These are phyloP conservation scores for Irpex rosettiformis DNA, from an alignment of 1,284 basidiomycete genomes.

Conservation along the genomic window DNA sequence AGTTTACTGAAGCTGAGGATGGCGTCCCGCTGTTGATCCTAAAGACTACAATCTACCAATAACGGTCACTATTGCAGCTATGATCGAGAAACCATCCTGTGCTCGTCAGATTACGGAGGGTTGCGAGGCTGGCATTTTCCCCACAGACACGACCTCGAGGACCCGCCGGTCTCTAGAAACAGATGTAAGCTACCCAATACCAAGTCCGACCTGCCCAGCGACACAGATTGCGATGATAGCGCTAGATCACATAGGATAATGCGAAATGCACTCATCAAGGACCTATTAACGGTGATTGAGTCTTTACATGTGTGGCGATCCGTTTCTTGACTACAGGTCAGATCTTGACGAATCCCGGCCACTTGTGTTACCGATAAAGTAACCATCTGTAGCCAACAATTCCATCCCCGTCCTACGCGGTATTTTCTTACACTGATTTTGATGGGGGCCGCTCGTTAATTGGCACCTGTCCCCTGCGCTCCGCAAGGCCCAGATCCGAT, in stretches of 20 bases:
- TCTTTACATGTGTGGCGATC: neutral
- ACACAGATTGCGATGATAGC: neutral
- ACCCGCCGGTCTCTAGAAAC: neutral
- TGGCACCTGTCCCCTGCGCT: neutral
- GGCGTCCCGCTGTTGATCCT: neutral
- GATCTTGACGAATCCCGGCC: neutral
- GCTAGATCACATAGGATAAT: neutral
- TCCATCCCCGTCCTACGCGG: neutral
- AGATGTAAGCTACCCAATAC: neutral
- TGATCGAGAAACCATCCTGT: neutral
- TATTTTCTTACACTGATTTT: neutral
- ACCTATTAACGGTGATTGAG: neutral
- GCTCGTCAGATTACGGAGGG: neutral
- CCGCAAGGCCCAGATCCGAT: neutral
- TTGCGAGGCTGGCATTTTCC: neutral
- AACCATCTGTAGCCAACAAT: neutral
- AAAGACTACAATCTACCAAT: neutral
- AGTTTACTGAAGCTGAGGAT: neutral
- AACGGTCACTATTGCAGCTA: neutral
- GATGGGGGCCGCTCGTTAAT: neutral
- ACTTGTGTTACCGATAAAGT: neutral
- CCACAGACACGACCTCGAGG: neutral
- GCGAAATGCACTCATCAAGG: neutral
- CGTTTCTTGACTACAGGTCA: neutral
- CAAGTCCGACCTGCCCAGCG: neutral